Evolutionary conservation across 768 basidiomycete species (phyloP), one percentile per base, ranked within the genome.

Genomic region (Trametes coccinea): DNA sequence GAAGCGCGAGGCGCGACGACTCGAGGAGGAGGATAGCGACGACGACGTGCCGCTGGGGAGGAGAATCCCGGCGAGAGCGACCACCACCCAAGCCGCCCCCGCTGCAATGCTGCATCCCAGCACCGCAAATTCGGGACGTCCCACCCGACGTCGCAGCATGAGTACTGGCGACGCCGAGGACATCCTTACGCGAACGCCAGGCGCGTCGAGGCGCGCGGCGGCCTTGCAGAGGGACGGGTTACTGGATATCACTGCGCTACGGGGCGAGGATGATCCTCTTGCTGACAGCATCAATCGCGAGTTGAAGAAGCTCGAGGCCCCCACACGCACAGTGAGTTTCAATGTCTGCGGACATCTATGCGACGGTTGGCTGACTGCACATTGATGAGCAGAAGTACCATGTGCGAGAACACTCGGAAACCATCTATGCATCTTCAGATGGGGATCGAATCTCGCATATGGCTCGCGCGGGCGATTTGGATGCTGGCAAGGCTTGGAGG

Each of bases 401-500:
- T 34, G 80, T 98, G 47, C 85, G 88, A 30, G 88, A 95, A 72
- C 89, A 82, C 37, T 84, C 86, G 66, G 80, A 78, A 17, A 89
- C 85, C 14, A 92, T 96, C 40, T 92, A 91, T 67, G 93, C 94
- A 8, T 72, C 74, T 8, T 85, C 88, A 8, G 90, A 88, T 31
- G 74, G 76, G 10, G 89, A 93, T 69, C 84, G 84, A 62, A 79
- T 93, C 47, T 82, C 86, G 5, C 91, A 93, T 71, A 78, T 84
- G 71, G 78, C 80, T 50, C 81, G 84, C 29, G 89, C 90, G 43
- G 93, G 94, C 14, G 95, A 96, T 72, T 79, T 95, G 30, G 87
- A 94, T 69, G 75, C 79, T 29, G 92, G 93, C 1, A 84, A 77
- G 69, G 93, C 95, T 4, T 98, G 95, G 96, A 83, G 88, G 70